Conservation (phyloP, 345 rosid species). For the Salix purpurea region DNA sequence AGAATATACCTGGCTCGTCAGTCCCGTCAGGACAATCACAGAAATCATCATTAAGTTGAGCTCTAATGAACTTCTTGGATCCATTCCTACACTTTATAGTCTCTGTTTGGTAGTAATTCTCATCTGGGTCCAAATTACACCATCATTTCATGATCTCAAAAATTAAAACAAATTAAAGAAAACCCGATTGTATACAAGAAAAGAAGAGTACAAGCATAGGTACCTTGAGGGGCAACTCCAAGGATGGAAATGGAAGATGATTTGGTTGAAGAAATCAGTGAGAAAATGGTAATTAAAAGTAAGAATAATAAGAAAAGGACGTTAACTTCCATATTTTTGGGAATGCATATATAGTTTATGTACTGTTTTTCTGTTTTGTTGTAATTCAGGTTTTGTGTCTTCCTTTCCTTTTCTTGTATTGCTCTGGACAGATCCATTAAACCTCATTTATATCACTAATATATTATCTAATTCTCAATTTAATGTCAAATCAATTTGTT, state of each 20-base stretch:
- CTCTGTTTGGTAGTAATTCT: conserved; percentile 56
- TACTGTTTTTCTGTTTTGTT: too few relatives aligned
- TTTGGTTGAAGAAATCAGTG: background rate
- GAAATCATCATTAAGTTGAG: conserved; percentile 87
- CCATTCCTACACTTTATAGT: conserved; percentile 73
- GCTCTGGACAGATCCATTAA: too few relatives aligned
- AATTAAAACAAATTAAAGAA: background rate
- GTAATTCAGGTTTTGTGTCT: too few relatives aligned
- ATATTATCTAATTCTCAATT: too few relatives aligned
- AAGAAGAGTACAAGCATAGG: background rate
- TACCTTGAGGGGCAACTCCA: conserved; percentile 91
- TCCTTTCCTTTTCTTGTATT: too few relatives aligned
- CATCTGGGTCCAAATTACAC: conserved; percentile 43
- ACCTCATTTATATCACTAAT: too few relatives aligned
- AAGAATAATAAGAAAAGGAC: too few relatives aligned
- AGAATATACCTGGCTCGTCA: conserved; percentile 73
- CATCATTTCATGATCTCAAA: background rate
- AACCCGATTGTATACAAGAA: background rate
- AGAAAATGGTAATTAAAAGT: background rate
- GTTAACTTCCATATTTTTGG: background rate
- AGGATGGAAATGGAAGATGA: conserved; percentile 18
- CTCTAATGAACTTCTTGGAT: conserved; percentile 61
- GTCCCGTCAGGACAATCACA: conserved; percentile 91
- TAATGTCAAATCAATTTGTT: too few relatives aligned
- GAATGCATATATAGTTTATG: background rate